These are phyloP conservation scores for Neurospora sp. DNA, from an alignment of 495 filamentous ascomycete species.

Conservation along the genomic window DNA sequence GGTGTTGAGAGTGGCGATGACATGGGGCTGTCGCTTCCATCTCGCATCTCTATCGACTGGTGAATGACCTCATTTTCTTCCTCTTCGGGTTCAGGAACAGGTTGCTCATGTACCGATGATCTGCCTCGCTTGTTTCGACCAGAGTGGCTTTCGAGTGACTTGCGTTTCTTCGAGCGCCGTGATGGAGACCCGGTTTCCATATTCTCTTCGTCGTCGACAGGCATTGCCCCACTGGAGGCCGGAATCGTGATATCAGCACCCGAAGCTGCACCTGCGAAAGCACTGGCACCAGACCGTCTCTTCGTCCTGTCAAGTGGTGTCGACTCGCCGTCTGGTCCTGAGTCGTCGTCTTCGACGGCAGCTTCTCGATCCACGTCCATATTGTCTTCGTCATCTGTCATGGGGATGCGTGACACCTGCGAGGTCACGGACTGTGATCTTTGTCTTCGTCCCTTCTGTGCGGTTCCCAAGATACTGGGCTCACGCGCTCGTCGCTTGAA, in stretches of 20 bases:
- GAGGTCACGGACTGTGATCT: slow-evolving; percentile 18
- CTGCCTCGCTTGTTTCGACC: slow-evolving; percentile 14
- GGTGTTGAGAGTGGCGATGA: slow-evolving; percentile 16
- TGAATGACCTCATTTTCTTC: slow-evolving; percentile 8
- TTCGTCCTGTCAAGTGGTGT: slow-evolving; percentile 30
- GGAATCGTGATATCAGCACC: background rate
- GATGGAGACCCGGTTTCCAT: slow-evolving; percentile 14
- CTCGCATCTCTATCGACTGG: slow-evolving; percentile 20
- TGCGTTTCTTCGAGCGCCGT: slow-evolving; percentile 33
- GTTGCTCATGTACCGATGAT: background rate
- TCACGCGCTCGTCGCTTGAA: slow-evolving; percentile 37
- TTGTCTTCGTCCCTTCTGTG: slow-evolving; percentile 25
- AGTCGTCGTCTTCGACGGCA: slow-evolving; percentile 21
- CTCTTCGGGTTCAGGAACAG: background rate
- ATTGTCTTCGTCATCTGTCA: background rate
- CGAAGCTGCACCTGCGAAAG: background rate
- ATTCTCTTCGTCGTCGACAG: slow-evolving; percentile 1
- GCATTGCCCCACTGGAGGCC: background rate
- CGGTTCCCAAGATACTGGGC: slow-evolving; percentile 38
- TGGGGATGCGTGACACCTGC: slow-evolving; percentile 8
- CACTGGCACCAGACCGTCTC: slow-evolving; percentile 16
- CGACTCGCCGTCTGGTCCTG: slow-evolving; percentile 36
- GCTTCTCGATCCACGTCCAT: slow-evolving; percentile 4
- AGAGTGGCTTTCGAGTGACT: slow-evolving; percentile 30
- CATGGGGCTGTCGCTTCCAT: slow-evolving; percentile 7